Base-by-base conservation (phyloP, 1,284 basidiomycete species). In the Trichosporon inkin region DNA sequence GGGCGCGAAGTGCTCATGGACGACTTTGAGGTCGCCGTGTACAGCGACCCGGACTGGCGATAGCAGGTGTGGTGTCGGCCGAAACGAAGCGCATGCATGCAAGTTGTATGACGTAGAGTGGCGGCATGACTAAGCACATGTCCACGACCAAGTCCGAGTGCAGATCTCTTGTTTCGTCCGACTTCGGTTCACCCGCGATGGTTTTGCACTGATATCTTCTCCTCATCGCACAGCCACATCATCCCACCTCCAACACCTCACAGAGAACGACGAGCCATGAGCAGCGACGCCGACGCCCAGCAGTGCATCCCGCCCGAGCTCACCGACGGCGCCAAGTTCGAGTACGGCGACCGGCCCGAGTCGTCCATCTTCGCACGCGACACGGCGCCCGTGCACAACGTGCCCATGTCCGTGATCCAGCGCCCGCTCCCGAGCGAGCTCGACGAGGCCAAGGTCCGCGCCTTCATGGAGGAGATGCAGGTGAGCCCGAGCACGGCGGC, bases 401-500 rank as follows among this genome's bases (percentile, higher is more conserved):
- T 80, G 2, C 78, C 79, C 11, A 75, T 80, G 73, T 53, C 62
- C 16, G 74, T 79, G 24, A 78, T 80, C 60, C 70, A 71, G 39
- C 68, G 79, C 3, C 79, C 79, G 0, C 60, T 80, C 2, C 78
- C 78, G 1, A 73, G 72, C 2, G 73, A 74, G 53, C 67, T 80
- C 32, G 77, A 77, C 57, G 75, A 80, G 66, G 61, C 49, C 13
- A 80, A 79, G 51, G 78, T 80, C 0, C 22, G 66, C 53, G 61
- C 67, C 6, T 80, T 80, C 67, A 78, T 80, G 77, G 62, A 72
- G 16, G 78, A 79, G 61, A 76, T 80, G 68, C 54, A 71, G 68
- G 77, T 78, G 36, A 10, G 6, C 24, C 6, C 41, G 41, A 13
- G 36, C 11, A 34, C 7, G 16, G 24, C 16, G 11, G 3, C 34